These are phyloP conservation scores for Pichia cactophila DNA, from an alignment of 1,139 yeast species.

Conservation along the genomic window DNA sequence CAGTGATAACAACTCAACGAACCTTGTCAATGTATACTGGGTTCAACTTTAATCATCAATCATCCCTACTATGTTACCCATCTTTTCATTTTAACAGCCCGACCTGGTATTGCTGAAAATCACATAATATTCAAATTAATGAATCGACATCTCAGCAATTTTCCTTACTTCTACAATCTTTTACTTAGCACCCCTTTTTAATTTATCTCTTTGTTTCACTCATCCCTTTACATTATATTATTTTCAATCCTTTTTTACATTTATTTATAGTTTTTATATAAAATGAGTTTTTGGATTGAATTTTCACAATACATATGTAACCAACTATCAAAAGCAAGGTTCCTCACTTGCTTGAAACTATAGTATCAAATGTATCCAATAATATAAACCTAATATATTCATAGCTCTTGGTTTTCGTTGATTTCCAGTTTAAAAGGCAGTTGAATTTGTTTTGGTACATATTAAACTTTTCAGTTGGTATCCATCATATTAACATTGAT, in stretches of 20 bases:
- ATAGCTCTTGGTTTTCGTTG: no score
- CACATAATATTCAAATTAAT: neutral
- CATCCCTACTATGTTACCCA: neutral
- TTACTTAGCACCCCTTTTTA: neutral
- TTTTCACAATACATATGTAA: no score
- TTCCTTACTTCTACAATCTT: neutral
- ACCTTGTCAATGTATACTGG: neutral
- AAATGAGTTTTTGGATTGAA: neutral
- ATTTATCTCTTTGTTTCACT: neutral
- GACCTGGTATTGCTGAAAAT: neutral
- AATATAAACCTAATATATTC: no score
- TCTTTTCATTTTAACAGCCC: no score
- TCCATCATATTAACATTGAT: no score
- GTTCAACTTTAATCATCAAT: neutral
- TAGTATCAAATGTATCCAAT: no score
- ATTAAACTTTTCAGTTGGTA: no score
- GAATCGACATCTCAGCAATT: neutral
- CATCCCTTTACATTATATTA: neutral
- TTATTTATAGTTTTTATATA: neutral
- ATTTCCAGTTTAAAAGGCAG: no score
- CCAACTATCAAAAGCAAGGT: no score
- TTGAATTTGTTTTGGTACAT: no score
- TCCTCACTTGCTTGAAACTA: no score
- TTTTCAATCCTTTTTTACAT: neutral
- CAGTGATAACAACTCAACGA: neutral